Conservation (phyloP, 1,139 yeast species). For the Debaryomyces coudertii region DNA sequence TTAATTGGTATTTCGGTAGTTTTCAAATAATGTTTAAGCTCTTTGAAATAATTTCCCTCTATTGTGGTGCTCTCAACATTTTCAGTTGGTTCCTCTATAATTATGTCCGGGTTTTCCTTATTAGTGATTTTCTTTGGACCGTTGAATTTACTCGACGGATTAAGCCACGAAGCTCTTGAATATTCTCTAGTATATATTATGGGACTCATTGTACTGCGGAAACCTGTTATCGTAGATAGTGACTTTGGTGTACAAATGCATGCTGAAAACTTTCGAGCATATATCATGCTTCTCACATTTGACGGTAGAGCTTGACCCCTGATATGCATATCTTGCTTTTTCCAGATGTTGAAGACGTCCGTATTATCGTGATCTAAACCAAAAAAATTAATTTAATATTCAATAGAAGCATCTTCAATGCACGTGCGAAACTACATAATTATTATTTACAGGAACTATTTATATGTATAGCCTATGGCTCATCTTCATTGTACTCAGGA, state of each 20-base stretch:
- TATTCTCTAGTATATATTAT: not conserved
- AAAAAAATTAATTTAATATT: slow-evolving; percentile 3
- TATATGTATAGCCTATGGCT: slow-evolving; percentile 4
- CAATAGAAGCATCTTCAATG: not conserved
- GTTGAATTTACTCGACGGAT: slow-evolving; percentile 25
- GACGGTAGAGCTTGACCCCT: not conserved
- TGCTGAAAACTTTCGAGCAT: not conserved
- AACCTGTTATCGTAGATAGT: not conserved
- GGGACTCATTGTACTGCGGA: not conserved
- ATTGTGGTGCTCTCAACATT: not conserved
- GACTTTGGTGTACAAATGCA: not conserved
- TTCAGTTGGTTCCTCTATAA: slow-evolving; percentile 18
- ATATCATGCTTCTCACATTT: not conserved
- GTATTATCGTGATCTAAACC: not conserved
- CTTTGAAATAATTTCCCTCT: slow-evolving; percentile 14
- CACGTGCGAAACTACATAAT: slow-evolving; percentile 7
- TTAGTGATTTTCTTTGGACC: slow-evolving; percentile 1
- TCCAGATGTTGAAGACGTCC: not conserved
- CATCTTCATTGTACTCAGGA: slow-evolving; percentile 38
- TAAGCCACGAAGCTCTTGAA: slow-evolving; percentile 20
- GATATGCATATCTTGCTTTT: not conserved
- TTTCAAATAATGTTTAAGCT: slow-evolving; percentile 31
- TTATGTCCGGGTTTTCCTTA: slow-evolving; percentile 1
- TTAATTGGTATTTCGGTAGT: slow-evolving; percentile 31
- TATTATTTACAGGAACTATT: slow-evolving; percentile 10